Conservation (phyloP, 805 yeast genomes). For the Zygosaccharomyces kombuchaensis region DNA sequence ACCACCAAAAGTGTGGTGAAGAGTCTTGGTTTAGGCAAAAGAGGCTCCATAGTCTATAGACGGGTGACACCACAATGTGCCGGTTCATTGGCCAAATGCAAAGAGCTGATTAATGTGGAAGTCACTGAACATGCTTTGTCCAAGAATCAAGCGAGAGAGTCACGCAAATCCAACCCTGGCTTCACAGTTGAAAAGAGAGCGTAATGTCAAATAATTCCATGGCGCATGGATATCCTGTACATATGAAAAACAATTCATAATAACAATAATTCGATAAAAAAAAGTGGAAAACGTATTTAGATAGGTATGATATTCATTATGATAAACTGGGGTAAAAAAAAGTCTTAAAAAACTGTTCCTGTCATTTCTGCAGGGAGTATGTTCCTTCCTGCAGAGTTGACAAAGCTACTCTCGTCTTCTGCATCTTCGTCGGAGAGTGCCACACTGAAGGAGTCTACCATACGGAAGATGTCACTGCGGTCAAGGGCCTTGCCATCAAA, state of each 20-base stretch:
- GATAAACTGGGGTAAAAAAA: background rate
- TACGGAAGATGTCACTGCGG: constrained; percentile 39
- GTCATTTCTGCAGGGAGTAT: constrained; percentile 19
- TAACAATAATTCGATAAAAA: constrained; percentile 2
- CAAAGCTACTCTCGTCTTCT: constrained; percentile 21
- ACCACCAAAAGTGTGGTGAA: constrained; percentile 57
- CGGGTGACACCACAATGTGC: constrained; percentile 74
- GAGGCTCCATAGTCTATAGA: constrained; percentile 72
- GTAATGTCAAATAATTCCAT: constrained; percentile 9
- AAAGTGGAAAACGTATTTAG: background rate
- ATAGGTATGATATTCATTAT: background rate
- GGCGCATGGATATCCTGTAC: constrained; percentile 7
- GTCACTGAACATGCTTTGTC: constrained; percentile 53
- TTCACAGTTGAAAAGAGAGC: constrained; percentile 44
- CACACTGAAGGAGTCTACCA: constrained; percentile 39
- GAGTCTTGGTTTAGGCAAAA: constrained; percentile 68
- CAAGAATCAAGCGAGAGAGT: constrained; percentile 46
- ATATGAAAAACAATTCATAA: constrained; percentile 3
- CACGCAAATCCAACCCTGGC: constrained; percentile 64
- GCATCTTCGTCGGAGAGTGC: constrained; percentile 32
- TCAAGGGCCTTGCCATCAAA: constrained; percentile 46
- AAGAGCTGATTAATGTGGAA: constrained; percentile 82
- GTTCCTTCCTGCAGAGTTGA: constrained; percentile 11
- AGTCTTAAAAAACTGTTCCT: constrained; percentile 9
- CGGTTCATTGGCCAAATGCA: constrained; percentile 75